These are phyloP conservation scores for Cryptosporidium meleagridis DNA, from an alignment of 169 alveolate genomes.

Conservation along the genomic window DNA sequence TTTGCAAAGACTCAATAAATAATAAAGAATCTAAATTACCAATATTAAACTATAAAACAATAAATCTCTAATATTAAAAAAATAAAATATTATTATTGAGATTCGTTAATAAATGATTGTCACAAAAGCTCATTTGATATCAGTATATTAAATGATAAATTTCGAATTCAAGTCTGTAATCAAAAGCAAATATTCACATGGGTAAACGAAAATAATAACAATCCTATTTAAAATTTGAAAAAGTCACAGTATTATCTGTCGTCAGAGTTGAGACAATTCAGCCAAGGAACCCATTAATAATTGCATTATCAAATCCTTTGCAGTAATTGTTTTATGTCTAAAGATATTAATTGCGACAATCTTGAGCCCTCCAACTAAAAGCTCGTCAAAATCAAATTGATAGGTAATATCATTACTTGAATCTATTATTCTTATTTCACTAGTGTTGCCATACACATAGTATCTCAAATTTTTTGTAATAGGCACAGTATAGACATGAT, in stretches of 20 bases:
- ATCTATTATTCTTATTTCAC: background rate
- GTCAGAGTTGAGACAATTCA: background rate
- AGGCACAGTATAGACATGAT: background rate
- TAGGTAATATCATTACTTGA: background rate
- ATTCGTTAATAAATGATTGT: too few relatives aligned
- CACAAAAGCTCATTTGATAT: too few relatives aligned
- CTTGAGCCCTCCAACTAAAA: background rate
- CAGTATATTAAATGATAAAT: too few relatives aligned
- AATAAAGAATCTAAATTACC: too few relatives aligned
- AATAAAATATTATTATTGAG: too few relatives aligned
- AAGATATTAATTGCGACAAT: background rate
- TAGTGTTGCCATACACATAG: background rate
- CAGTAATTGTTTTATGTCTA: background rate
- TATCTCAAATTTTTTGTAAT: background rate
- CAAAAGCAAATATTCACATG: background rate
- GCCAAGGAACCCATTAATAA: background rate
- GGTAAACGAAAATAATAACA: background rate
- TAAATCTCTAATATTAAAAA: too few relatives aligned
- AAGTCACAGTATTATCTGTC: background rate
- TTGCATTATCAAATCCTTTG: background rate
- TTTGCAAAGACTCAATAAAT: too few relatives aligned
- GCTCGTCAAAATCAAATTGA: background rate
- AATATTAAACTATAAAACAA: too few relatives aligned
- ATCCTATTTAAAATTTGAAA: background rate
- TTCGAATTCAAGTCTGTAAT: too few relatives aligned